These are phyloP conservation scores for Primulina eburnea DNA, from an alignment of 257 asterid species.

Conservation along the genomic window DNA sequence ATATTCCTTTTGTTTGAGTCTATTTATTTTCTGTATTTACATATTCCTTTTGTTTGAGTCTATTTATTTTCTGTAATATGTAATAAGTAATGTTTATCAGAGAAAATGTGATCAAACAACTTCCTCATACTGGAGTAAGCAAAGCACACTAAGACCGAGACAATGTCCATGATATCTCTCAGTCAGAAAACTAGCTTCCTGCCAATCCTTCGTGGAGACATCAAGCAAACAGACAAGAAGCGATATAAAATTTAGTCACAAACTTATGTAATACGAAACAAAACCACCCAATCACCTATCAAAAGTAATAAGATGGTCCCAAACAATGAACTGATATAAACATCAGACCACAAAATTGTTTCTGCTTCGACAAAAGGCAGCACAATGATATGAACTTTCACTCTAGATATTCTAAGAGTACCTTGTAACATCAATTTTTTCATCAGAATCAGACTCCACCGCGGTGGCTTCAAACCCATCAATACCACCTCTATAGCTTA, in stretches of 20 bases:
- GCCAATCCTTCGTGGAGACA: not conserved
- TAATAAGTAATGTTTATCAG: not conserved
- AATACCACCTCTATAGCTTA: slow-evolving; percentile 82
- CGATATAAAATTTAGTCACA: not conserved
- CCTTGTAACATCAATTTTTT: slow-evolving; percentile 80
- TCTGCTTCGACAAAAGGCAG: not conserved
- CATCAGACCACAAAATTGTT: not conserved
- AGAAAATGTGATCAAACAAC: slow-evolving; percentile 10
- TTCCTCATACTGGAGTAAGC: slow-evolving; percentile 14
- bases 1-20: not conserved
- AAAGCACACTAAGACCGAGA: slow-evolving; percentile 3
- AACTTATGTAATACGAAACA: not conserved
- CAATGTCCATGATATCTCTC: not conserved
- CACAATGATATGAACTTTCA: not conserved
- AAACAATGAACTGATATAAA: not conserved
- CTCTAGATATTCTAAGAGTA: slow-evolving; percentile 23
- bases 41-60: not conserved
- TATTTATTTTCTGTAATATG: not conserved
- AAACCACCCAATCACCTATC: too few species aligned
- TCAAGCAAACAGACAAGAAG: not conserved
- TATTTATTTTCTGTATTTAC: not conserved
- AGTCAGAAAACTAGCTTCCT: not conserved
- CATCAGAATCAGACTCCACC: slow-evolving; percentile 78
- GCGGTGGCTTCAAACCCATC: slow-evolving; percentile 94
- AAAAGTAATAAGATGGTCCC: too few species aligned